A percentile compares a stretch with the other conserved stretches of the same genome.
These are phyloP conservation scores for Wickerhamiella azyma DNA, from an alignment of 805 yeast species.

Conservation along the genomic window DNA sequence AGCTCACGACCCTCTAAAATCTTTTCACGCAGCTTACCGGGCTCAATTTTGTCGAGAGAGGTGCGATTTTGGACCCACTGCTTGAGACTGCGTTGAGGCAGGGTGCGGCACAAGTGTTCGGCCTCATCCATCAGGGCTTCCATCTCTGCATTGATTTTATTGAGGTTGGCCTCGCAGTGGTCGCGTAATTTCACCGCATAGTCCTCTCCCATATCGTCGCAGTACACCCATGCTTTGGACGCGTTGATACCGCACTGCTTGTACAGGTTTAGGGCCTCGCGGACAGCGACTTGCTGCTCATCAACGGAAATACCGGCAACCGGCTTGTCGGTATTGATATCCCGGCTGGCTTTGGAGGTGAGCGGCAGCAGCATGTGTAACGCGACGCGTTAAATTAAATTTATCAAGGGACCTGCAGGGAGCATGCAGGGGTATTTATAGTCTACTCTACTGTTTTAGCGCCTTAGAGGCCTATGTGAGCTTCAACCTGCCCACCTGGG, in stretches of 20 bases:
- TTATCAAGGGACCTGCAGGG: background rate
- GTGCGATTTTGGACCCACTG: background rate
- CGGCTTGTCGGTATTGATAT: background rate
- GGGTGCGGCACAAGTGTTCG: background rate
- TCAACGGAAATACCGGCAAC: background rate
- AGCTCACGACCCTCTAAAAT: background rate
- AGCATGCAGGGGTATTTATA: too few species aligned
- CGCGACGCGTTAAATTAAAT: background rate
- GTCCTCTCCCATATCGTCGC: background rate
- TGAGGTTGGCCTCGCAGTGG: background rate
- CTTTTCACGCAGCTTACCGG: background rate
- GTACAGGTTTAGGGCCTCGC: background rate
- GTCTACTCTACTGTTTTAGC: too few species aligned
- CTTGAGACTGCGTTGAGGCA: background rate
- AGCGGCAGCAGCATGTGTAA: background rate
- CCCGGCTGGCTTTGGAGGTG: background rate
- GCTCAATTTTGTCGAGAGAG: background rate
- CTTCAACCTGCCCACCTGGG: too few species aligned
- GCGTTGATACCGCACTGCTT: slow-evolving; percentile 3
- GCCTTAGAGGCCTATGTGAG: too few species aligned
- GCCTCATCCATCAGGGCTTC: background rate
- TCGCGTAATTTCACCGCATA: background rate
- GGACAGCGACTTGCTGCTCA: background rate
- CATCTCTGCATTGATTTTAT: slow-evolving; percentile 2
- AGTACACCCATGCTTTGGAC: background rate